Evolutionary conservation across 208 protist genomes (phyloP).

Genomic region (Lotmaria passim): DNA sequence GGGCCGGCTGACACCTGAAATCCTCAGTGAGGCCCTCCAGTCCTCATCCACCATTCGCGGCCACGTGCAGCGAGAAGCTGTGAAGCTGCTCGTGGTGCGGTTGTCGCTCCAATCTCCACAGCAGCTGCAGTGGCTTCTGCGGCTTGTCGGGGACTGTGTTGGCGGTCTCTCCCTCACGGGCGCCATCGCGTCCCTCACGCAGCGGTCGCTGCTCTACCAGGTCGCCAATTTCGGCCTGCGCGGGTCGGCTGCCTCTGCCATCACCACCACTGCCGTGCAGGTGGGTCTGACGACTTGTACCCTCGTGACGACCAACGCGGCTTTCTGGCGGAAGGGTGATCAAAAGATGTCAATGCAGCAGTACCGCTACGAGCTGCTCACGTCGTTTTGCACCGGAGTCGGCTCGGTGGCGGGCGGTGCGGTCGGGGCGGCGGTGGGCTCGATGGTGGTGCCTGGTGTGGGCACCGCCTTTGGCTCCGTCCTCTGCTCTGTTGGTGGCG

Average conservation of each 20-base stretch:
- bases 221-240: slow-evolving; percentile 55
- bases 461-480: slow-evolving; percentile 69
- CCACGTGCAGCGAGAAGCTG: slow-evolving; percentile 55
- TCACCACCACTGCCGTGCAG: slow-evolving; percentile 55
- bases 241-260: slow-evolving; percentile 49
- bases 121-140: slow-evolving; percentile 39
- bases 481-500: slow-evolving; percentile 39
- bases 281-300: slow-evolving; percentile 38
- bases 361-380: slow-evolving; percentile 65
- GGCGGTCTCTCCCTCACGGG: slow-evolving; percentile 27
- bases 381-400: slow-evolving; percentile 35
- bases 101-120: slow-evolving; percentile 38
- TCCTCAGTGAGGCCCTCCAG: slow-evolving; percentile 54
- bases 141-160: slow-evolving; percentile 29
- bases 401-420: slow-evolving; percentile 53
- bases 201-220: slow-evolving; percentile 53
- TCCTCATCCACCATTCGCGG: slow-evolving; percentile 48
- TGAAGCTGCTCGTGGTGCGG: slow-evolving; percentile 47
- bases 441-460: slow-evolving; percentile 61
- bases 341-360: slow-evolving; percentile 44
- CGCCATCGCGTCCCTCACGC: slow-evolving; percentile 43
- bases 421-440: slow-evolving; percentile 57
- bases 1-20: slow-evolving; percentile 38
- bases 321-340: slow-evolving; percentile 34
- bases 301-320: slow-evolving; percentile 41